Evolutionary conservation across 768 basidiomycete species (phyloP), one percentile per base, ranked within the genome.

Genomic region (Trametes villosa): DNA sequence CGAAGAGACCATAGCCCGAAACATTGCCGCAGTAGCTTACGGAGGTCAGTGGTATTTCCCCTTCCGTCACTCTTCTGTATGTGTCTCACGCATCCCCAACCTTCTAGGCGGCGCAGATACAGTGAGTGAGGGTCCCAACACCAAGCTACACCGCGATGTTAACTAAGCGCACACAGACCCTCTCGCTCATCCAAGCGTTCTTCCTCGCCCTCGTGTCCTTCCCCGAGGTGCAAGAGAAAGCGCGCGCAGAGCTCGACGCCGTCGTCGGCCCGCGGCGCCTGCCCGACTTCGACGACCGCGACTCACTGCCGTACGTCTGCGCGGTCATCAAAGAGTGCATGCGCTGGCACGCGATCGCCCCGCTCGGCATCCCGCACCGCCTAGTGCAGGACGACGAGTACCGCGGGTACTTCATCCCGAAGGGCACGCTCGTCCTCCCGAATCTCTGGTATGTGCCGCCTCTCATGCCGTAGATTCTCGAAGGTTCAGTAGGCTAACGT

Each of bases 241-340:
- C 69, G 1, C 71, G 70, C n/a, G 65, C 66, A 7, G 72, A 74
- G 53, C 53, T 73, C n/a, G 72, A 72, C 42, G 20, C 45, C 5
- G 68, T 65, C 2, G 58, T 63, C 18, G 65, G 65, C 9, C 41
- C 53, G 5, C n/a, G 34, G 12, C 49, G 66, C n/a, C 56, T 68
- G 4, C 62, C 67, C 3, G 51, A 42, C 17, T 53, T 53, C 7
- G 18, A 30, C 18, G 68, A 69, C 30, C 34, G 50, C 4, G 51
- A 42, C 1, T 11, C 36, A 12, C 62, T 71, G 12, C 68, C 70
- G 5, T 71, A 69, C 48, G 46, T 69, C 51, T 58, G 51, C 8
- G 68, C 68, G n/a, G 15, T 71, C 3, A 40, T 62, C 59, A 67
- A 66, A 18, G 70, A 71, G 33, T 55, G 66, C 42, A 9, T 67